Evolutionary conservation across 257 asterid genomes (phyloP).

Genomic region (Capsicum chinense): DNA sequence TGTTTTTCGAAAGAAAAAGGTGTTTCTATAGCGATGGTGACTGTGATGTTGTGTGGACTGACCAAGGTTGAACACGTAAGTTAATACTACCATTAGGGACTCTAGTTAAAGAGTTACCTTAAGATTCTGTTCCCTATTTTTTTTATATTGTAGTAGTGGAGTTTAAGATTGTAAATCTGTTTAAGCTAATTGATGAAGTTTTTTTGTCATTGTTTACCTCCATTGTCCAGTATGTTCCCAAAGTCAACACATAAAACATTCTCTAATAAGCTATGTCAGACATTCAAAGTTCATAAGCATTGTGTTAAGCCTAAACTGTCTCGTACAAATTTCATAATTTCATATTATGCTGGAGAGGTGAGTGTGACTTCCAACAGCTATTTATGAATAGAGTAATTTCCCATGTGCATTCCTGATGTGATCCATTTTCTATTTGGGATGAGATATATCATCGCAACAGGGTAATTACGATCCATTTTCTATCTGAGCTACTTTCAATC

Average conservation of each 20-base stretch:
- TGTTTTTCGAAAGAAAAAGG: too few relatives aligned
- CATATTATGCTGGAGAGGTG: slow-evolving; percentile 99
- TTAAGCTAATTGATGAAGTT: slow-evolving; percentile 24
- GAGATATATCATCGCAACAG: too few relatives aligned
- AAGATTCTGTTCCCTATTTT: not conserved
- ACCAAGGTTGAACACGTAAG: too few relatives aligned
- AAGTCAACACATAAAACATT: slow-evolving; percentile 97
- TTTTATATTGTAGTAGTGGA: slow-evolving; percentile 6
- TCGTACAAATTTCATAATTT: slow-evolving; percentile 84
- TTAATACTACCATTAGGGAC: too few relatives aligned
- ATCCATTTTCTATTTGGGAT: slow-evolving; percentile 39
- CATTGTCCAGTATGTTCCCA: slow-evolving; percentile 90
- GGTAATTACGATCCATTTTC: too few relatives aligned
- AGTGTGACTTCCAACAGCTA: slow-evolving; percentile 37
- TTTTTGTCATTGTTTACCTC: slow-evolving; percentile 37
- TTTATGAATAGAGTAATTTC: slow-evolving; percentile 22
- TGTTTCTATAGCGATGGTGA: too few relatives aligned
- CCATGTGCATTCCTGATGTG: slow-evolving; percentile 34
- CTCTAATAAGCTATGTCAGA: slow-evolving; percentile 92
- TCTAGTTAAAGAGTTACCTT: not conserved
- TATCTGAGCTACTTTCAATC: too few relatives aligned
- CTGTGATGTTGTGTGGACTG: too few relatives aligned
- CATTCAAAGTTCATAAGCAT: slow-evolving; percentile 88
- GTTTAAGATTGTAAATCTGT: slow-evolving; percentile 23
- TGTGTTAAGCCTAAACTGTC: slow-evolving; percentile 94